These are phyloP conservation scores for Ilyonectria sp. DNA, from an alignment of 2,329 filamentous ascomycete genomes.

Conservation along the genomic window DNA sequence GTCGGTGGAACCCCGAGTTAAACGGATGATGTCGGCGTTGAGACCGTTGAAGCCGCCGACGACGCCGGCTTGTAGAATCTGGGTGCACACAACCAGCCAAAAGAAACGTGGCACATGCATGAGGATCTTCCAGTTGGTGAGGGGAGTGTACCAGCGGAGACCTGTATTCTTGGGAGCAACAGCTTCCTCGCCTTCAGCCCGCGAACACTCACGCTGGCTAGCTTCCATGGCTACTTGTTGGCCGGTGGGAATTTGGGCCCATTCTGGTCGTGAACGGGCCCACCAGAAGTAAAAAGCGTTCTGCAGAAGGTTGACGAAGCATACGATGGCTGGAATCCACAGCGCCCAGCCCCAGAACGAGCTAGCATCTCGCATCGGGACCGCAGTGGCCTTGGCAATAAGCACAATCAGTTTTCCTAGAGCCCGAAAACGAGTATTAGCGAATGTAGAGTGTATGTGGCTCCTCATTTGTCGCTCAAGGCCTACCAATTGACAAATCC, in stretches of 20 bases:
- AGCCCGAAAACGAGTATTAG: neutral
- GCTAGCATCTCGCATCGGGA: slow-evolving; percentile 46
- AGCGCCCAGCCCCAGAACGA: slow-evolving; percentile 49
- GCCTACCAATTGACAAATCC: slow-evolving; percentile 40
- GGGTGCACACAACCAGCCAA: slow-evolving; percentile 42
- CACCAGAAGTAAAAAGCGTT: slow-evolving; percentile 46
- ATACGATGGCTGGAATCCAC: slow-evolving; percentile 46
- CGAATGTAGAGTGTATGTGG: neutral
- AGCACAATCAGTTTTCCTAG: slow-evolving; percentile 44
- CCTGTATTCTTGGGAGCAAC: neutral
- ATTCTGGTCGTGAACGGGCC: slow-evolving; percentile 40
- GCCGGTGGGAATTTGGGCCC: slow-evolving; percentile 44
- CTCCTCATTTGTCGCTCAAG: neutral
- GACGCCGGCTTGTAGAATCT: slow-evolving; percentile 43
- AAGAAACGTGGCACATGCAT: slow-evolving; percentile 43
- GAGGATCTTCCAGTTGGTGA: slow-evolving; percentile 29
- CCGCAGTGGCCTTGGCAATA: slow-evolving; percentile 44
- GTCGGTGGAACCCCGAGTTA: slow-evolving; percentile 44
- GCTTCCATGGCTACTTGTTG: slow-evolving; percentile 21
- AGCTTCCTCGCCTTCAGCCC: neutral
- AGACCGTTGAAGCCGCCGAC: slow-evolving; percentile 41
- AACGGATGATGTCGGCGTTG: slow-evolving; percentile 42
- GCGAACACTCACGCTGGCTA: neutral
- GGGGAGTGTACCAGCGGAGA: neutral
- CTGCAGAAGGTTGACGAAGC: slow-evolving; percentile 40